Evolutionary conservation across 2,329 filamentous ascomycete genomes (phyloP), one percentile per base, ranked within the genome.

Genomic region (Meredithiella fracta): DNA sequence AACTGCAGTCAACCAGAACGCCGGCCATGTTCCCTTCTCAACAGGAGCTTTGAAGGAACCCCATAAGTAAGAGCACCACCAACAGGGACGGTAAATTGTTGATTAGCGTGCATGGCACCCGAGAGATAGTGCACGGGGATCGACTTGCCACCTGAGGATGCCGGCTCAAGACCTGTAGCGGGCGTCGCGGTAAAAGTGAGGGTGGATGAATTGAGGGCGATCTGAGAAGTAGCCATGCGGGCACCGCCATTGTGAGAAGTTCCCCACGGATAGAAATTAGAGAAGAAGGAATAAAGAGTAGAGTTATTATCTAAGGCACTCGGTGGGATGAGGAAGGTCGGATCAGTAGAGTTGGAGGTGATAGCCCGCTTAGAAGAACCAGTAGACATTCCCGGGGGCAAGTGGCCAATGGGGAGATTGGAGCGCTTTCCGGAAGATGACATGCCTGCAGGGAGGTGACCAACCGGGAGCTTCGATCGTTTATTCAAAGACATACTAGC

Each of bases 1-100:
- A 0, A 75, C 74, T 0, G 69, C 75, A 1, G 75, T 78, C 14
- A 79, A 64, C 77, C 76, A 79, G 61, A 79, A 79, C 0, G 77
- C 77, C 0, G 77, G 76, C 77, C 77, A 79, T 0, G 75, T 77
- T 5, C 74, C 70, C 58, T 67, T 64, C 1, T 63, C 63, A 1
- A 68, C 68, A 7, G 69, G 66, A 4, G 70, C 71, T 53, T 62
- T 63, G 60, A 73, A 68, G 60, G 70, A 68, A 51, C 65, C 70
- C 61, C 59, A 60, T 72, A 71, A 60, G 72, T 70, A 59, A 69
- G 70, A 1, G 70, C 70, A 3, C 67, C 68, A 34, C 67, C 68
- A 1, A 58, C 56, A 20, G 63, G 58, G 26, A 72, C 68, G 49
- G 62, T 69, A 60, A 72, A 70, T 56, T 68, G 65, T 58, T 70